Evolutionary conservation across 2,329 filamentous ascomycete genomes (phyloP), one percentile per base, ranked within the genome.

Genomic region (Aquanectria penicillioides): DNA sequence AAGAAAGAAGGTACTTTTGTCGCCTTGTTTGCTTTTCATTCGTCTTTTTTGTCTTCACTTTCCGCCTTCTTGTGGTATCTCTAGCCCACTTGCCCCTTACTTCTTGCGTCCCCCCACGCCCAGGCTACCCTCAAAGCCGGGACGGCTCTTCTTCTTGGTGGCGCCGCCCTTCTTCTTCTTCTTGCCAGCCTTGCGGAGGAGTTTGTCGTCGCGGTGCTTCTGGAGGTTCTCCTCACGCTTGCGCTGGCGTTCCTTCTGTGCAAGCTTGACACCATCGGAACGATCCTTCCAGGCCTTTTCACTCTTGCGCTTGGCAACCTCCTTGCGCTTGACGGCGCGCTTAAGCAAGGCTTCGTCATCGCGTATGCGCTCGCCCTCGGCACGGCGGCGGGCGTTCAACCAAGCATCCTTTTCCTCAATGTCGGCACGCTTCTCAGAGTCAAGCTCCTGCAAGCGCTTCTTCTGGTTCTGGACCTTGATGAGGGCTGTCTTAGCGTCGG

Each of bases 281-380:
- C 92, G 84, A 56, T 93, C 90, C 41, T 80, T 84, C 92, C 95
- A 98, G 72, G 95, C 93, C 73, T 90, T 89, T 75, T 93, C 92
- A 73, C 92, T 96, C 86, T 95, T 97, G 78, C 89, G 90, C 86
- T 97, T 98, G 49, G 86, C 81, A 66, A 89, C 87, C 71, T 97
- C 93, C 80, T 97, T 96, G 66, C 94, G 89, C 84, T 97, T 97
- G 66, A 98, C 82, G 0, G 94, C 91, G 83, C 97, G 97, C 83
- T 97, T 97, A 23, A 99, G 83, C 55, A 97, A 79, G 40, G 86
- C 87, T 63, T 93, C 92, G 74, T 97, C 93, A 71, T 98, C 93
- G 59, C 88, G 88, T 28, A 97, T 89, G 73, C 92, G 91, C 72
- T 97, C 94, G 44, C 95, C 95, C 74, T 97, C 92, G 2, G 90